Evolutionary conservation across 176 grass and related monocot genomes (phyloP), one percentile per base, ranked within the genome.

Genomic region (Leersia perrieri): DNA sequence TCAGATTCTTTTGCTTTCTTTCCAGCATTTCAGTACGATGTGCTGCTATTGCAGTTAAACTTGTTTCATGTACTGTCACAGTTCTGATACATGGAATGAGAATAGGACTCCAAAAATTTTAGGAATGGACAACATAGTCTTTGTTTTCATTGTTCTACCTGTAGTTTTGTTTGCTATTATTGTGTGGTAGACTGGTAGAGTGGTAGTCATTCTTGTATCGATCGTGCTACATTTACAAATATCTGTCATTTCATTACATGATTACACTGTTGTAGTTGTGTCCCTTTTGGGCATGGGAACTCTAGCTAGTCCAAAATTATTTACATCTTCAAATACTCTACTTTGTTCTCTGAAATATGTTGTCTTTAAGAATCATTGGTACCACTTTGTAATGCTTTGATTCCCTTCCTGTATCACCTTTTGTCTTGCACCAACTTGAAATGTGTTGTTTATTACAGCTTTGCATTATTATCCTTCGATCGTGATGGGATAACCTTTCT

Each of bases 401-500:
- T 79, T 72, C 49, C 18, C 4, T 81, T 78, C 45, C 68, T 66
- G 25, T 32, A 53, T 33, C 61, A 60, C 70, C 27, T 53, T 73
- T 83, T 66, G 47, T n/a, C n/a, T 79, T 77, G 83, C 33, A 27
- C 35, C 30, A 78, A 29, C 79, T 55, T 89, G 41, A 80, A 80
- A 26, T 84, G 79, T 68, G 29, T n/a, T 87, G 68, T 80, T 33
- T 38, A 27, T 20, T 70, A 53, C 67, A 29, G n/a, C 32, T 33
- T 53, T 7, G 11, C n/a, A 75, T 76, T 77, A 13, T 89, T 89
- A n/a, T 80, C 32, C 38, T 79, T 63, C 23, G 77, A 33, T 73
- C 31, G 28, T 35, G 68, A 44, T 80, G 33, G 15, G 38, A 42
- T 82, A 66, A 82, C 4, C 25, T 68, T 81, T 65, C 23, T 92